Base-by-base conservation (phyloP, 2,329 filamentous ascomycete species). In the Neophaeococcomyces aloes region DNA sequence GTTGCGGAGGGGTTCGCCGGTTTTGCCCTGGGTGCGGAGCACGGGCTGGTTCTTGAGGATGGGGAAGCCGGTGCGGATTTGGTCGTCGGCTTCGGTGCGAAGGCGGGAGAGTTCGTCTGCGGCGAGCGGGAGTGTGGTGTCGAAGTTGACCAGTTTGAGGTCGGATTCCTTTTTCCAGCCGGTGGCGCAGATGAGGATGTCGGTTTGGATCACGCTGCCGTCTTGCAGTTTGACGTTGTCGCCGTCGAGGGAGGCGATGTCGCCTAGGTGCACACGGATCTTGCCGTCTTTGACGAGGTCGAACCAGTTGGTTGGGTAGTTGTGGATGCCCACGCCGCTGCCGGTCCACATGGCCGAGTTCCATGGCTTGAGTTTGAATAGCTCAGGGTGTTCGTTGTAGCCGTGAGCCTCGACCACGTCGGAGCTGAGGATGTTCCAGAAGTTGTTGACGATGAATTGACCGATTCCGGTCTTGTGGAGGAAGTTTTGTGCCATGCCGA, bases 251-350 rank as follows among this genome's bases (percentile, higher is more conserved):
- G 62, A 61, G 2, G 61, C 58, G 4, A 83, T 65, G 36, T 80
- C 74, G 25, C 69, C 69, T 6, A 78, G 57, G 38, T 78, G 67
- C 1, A 82, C 62, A 14, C 65, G 64, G 27, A 81, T 70, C n/a
- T 63, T 66, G 3, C 73, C 72, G 4, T 65, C 57, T 34, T 64
- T 65, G 8, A 83, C 66, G 10, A 77, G 60, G 4, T 75, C 70
- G 54, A 78, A 74, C 53, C 81, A 70, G 49, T 74, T 65, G 2
- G 65, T 68, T 0, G 68, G 66, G 52, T 76, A 81, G 55, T 81
- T 82, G 45, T 78, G 64, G 23, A 81, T 79, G 36, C 72, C 73
- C 25, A 81, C 63, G 0, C 67, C 68, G 8, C 67, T 70, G 1
- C 71, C 76, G 6, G 72, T 69, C 69, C 74, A 81, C 53, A 72